A percentile compares a stretch with the other conserved stretches of the same genome.
Conservation (phyloP, 352 stramenopile genomes). For the Pythium volutum region DNA sequence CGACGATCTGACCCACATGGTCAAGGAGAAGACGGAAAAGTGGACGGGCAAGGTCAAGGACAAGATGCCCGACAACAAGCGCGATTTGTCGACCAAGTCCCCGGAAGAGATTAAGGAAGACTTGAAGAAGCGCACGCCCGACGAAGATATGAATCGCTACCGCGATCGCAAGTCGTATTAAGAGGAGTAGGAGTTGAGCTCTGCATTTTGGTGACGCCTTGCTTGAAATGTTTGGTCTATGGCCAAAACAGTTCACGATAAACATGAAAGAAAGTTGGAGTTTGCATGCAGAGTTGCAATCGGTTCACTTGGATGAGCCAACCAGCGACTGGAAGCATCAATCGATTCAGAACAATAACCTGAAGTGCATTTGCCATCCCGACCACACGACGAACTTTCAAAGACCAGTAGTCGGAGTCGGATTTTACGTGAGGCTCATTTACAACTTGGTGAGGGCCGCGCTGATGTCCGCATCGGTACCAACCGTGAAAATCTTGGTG, state of each 20-base stretch:
- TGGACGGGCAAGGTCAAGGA: slow-evolving; percentile 31
- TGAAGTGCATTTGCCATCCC: slow-evolving; percentile 21
- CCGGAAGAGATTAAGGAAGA: slow-evolving; percentile 30
- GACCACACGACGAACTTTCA: background rate
- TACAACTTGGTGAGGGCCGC: slow-evolving; percentile 61
- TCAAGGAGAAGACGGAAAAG: slow-evolving; percentile 31
- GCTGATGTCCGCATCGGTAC: slow-evolving; percentile 56
- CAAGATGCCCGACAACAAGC: slow-evolving; percentile 25
- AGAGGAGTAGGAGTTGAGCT: background rate
- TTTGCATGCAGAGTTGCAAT: too few species aligned
- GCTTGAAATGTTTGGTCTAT: too few species aligned
- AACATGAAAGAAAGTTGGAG: too few species aligned
- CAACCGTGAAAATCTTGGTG: slow-evolving; percentile 69
- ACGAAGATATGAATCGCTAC: slow-evolving; percentile 14
- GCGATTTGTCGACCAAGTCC: slow-evolving; percentile 22
- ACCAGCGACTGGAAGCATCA: too few species aligned
- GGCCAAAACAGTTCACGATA: too few species aligned
- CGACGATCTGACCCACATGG: slow-evolving; percentile 26
- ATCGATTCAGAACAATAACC: slow-evolving; percentile 12
- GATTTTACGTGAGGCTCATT: slow-evolving; percentile 13
- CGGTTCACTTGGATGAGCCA: too few species aligned
- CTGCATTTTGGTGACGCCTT: too few species aligned
- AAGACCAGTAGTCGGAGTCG: background rate
- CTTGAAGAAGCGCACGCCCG: slow-evolving; percentile 22
- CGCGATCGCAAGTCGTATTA: slow-evolving; percentile 15